Conservation (phyloP, 768 basidiomycete genomes). For the Coprinopsis strossmayeri region DNA sequence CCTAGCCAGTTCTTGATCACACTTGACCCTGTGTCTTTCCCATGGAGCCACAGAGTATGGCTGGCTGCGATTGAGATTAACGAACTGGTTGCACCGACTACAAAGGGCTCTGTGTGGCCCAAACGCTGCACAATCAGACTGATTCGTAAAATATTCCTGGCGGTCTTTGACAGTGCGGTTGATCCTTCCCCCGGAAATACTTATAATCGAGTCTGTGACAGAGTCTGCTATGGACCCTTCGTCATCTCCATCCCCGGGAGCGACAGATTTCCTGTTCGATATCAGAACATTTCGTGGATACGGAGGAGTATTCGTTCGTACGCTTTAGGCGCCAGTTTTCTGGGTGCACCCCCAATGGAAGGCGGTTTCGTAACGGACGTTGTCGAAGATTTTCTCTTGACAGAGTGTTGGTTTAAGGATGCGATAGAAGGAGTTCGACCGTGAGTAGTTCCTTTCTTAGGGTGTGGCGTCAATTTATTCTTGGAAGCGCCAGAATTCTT, state of each 20-base stretch:
- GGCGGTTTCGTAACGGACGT: too few species aligned
- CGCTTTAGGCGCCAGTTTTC: slow-evolving; percentile 5
- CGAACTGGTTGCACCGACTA: slow-evolving; percentile 47
- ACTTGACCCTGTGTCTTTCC: slow-evolving; percentile 51
- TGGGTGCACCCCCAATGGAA: neutral
- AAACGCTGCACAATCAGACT: slow-evolving; percentile 49
- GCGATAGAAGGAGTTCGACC: neutral
- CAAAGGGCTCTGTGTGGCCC: slow-evolving; percentile 57
- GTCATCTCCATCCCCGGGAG: slow-evolving; percentile 3
- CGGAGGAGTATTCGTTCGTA: neutral
- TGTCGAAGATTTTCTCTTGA: too few species aligned
- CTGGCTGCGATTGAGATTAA: slow-evolving; percentile 48
- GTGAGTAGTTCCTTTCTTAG: neutral
- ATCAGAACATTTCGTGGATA: too few species aligned
- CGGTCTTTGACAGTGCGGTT: slow-evolving; percentile 59
- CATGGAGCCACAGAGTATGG: slow-evolving; percentile 56
- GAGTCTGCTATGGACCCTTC: slow-evolving; percentile 8
- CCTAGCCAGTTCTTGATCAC: slow-evolving; percentile 35
- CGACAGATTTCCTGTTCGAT: slow-evolving; percentile 1
- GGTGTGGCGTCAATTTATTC: neutral
- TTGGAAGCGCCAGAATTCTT: neutral
- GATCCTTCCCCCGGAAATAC: slow-evolving; percentile 26
- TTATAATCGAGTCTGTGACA: slow-evolving; percentile 15
- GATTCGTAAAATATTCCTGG: slow-evolving; percentile 55
- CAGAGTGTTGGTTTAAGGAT: neutral